Percentiles rank a stretch among this genome's conserved stretches.
phyloP scores from a whole-genome alignment of 176 grass and related monocot genomes.

The Hordeum marinum region DNA sequence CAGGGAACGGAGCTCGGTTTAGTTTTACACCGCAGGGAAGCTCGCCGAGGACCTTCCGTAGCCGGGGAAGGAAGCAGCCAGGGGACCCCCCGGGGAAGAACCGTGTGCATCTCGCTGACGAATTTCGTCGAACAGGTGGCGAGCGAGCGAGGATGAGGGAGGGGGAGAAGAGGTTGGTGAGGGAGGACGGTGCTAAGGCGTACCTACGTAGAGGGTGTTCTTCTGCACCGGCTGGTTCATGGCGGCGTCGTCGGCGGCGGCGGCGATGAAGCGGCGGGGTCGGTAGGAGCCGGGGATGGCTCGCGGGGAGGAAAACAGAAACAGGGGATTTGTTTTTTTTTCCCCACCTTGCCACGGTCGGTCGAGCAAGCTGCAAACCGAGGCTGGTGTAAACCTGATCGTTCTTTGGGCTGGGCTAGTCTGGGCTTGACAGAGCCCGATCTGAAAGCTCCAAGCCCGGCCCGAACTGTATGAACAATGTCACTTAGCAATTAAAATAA shows the following conservation, averaged over 20 bases:
- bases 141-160: not conserved
- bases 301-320: not conserved
- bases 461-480: no score
- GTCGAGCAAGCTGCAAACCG: no score
- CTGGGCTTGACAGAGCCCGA: no score
- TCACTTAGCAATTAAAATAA: no score
- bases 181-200: not conserved
- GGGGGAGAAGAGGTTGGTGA: accelerated
- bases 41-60: not conserved
- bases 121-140: constrained; percentile 55
- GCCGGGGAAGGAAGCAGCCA: not conserved
- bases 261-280: not conserved
- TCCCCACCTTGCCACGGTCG: no score
- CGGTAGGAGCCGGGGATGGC: not conserved
- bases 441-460: no score
- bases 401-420: no score
- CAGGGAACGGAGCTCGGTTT: not conserved
- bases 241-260: not conserved
- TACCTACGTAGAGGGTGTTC: constrained; percentile 97
- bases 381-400: no score
- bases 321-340: not conserved
- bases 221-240: constrained; percentile 91
- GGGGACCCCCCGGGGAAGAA: not conserved
- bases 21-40: not conserved
- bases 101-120: not conserved